phyloP scores from a whole-genome alignment of 768 basidiomycete species.

The Holtermannia corniformis region DNA sequence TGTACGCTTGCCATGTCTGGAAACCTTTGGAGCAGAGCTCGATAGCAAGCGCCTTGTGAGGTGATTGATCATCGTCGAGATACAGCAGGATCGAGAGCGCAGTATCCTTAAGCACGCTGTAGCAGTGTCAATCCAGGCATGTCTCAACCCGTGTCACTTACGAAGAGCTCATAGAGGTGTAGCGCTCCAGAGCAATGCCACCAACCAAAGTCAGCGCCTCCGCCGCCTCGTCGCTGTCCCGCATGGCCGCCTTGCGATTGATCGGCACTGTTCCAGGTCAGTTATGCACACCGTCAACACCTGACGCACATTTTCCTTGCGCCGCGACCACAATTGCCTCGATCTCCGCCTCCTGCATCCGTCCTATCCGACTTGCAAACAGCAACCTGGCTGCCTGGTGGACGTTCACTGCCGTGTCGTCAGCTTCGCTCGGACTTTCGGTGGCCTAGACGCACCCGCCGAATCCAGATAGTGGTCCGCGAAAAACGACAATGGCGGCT shows the following conservation, averaged over 20 bases:
- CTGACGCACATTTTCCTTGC: slow-evolving; percentile 20
- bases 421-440: background rate
- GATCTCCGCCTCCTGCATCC: slow-evolving; percentile 60
- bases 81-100: slow-evolving; percentile 72
- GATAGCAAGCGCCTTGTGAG: slow-evolving; percentile 63
- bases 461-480: slow-evolving; percentile 67
- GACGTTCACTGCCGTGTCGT: slow-evolving; percentile 51
- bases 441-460: slow-evolving; percentile 48
- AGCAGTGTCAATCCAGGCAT: background rate
- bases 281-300: background rate
- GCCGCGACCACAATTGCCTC: slow-evolving; percentile 48
- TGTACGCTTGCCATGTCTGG: slow-evolving; percentile 85
- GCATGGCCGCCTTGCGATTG: slow-evolving; percentile 51
- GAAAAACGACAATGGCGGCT: slow-evolving; percentile 64
- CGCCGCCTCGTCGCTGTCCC: slow-evolving; percentile 52
- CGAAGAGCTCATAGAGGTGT: slow-evolving; percentile 64
- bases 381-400: slow-evolving; percentile 65
- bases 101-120: slow-evolving; percentile 68
- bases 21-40: slow-evolving; percentile 88
- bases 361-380: slow-evolving; percentile 64
- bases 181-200: slow-evolving; percentile 69
- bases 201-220: slow-evolving; percentile 73
- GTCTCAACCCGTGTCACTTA: slow-evolving; percentile 37
- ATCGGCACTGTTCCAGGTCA: slow-evolving; percentile 9
- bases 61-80: slow-evolving; percentile 56